Evolutionary conservation across 768 basidiomycete species (phyloP).

Genomic region (Boletales sp.): DNA sequence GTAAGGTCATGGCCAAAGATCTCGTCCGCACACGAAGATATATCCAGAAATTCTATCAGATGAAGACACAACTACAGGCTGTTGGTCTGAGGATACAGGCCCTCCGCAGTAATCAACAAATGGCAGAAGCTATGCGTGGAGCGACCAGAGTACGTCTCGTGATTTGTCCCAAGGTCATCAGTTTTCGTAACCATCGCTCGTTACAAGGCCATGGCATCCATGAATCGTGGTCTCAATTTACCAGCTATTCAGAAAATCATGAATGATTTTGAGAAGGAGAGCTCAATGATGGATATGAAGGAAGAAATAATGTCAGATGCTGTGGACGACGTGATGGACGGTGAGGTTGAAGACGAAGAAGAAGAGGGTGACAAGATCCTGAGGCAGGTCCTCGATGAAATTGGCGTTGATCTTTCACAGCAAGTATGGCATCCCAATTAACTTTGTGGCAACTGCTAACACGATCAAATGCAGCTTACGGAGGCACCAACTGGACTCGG

Average conservation of each 20-base stretch:
- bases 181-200: conserved; percentile 1
- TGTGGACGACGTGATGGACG: conserved; percentile 96
- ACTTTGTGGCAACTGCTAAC: conserved; percentile 4
- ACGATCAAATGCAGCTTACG: conserved; percentile 53
- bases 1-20: conserved; percentile 99
- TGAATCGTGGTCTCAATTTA: conserved; percentile 95
- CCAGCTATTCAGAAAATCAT: conserved; percentile 95
- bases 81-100: conserved; percentile 95
- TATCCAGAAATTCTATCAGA: conserved; percentile 97
- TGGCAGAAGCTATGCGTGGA: conserved; percentile 99
- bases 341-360: conserved; percentile 90
- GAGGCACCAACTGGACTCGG: conserved; percentile 79
- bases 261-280: conserved; percentile 98
- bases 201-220: conserved; percentile 89
- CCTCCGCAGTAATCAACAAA: conserved; percentile 94
- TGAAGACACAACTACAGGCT: conserved; percentile 97
- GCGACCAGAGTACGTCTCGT: conserved; percentile 78
- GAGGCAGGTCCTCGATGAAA: conserved; percentile 95
- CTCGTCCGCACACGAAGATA: conserved; percentile 94
- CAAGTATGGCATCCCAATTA: conserved; percentile 43
- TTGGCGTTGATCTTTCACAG: conserved; percentile 88
- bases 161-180: background rate
- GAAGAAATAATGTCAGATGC: conserved; percentile 99
- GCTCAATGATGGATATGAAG: conserved; percentile 99
- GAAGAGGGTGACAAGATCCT: conserved; percentile 94